phyloP scores from a whole-genome alignment of 2,329 filamentous ascomycete species.

The Coniella lustricola region DNA sequence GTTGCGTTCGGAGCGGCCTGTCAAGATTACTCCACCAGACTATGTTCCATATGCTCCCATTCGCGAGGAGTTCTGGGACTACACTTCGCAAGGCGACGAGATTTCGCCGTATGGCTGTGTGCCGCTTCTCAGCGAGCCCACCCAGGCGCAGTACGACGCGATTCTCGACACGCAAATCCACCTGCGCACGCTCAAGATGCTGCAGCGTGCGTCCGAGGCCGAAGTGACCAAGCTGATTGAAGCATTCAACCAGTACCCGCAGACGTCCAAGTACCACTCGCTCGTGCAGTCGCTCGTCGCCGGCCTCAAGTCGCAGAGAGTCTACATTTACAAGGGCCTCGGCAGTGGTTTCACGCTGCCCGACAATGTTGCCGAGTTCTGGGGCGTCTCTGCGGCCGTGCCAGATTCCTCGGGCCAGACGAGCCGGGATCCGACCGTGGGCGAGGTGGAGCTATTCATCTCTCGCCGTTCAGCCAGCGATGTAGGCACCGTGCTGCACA shows the following conservation, averaged over 20 bases:
- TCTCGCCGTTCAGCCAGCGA: constrained; percentile 28
- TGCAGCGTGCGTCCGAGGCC: constrained; percentile 23
- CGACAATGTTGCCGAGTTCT: constrained; percentile 26
- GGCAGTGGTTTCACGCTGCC: constrained; percentile 29
- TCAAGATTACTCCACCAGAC: constrained; percentile 17
- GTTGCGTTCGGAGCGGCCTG: constrained; percentile 16
- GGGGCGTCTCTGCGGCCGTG: constrained; percentile 25
- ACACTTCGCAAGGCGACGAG: constrained; percentile 22
- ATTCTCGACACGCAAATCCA: constrained; percentile 26
- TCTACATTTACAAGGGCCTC: constrained; percentile 28
- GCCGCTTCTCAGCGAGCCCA: constrained; percentile 24
- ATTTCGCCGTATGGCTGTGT: constrained; percentile 26
- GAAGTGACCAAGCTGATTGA: constrained; percentile 23
- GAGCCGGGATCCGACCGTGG: constrained; percentile 12
- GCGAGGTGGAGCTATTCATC: constrained; percentile 27
- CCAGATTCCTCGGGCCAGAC: not conserved
- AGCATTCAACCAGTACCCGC: constrained; percentile 18
- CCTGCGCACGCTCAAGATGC: constrained; percentile 25
- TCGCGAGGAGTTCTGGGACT: constrained; percentile 26
- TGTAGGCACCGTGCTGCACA: constrained; percentile 27
- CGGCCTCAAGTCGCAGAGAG: constrained; percentile 21
- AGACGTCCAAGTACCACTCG: constrained; percentile 15
- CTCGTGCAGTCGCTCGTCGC: constrained; percentile 23
- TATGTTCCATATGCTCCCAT: constrained; percentile 21
- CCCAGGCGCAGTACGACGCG: constrained; percentile 23